phyloP scores from a whole-genome alignment of 176 grass and related monocot species.

The sorghum (Sorghum bicolor) region Sorghum_bicolor_NCBIv3 NC_012877.2:2880501-2881000 shows the following conservation, averaged over 20 bases:
- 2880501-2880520: neutral
- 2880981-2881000: neutral
- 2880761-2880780: neutral
- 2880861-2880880: neutral
- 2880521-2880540: neutral
- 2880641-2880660: neutral
- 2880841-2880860: neutral
- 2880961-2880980: neutral
- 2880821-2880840: neutral
- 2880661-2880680: neutral
- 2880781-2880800: neutral
- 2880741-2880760: neutral
- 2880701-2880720: neutral
- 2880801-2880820: neutral
- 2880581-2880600: neutral
- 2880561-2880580: neutral
- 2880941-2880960: neutral
- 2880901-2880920: neutral
- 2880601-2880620: neutral
- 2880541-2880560: neutral
- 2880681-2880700: constrained; percentile 4
- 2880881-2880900: neutral
- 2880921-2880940: neutral
- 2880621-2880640: neutral
- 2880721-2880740: neutral